phyloP scores from a whole-genome alignment of 73 alveolate species.

The Urostyla sp. region DNA sequence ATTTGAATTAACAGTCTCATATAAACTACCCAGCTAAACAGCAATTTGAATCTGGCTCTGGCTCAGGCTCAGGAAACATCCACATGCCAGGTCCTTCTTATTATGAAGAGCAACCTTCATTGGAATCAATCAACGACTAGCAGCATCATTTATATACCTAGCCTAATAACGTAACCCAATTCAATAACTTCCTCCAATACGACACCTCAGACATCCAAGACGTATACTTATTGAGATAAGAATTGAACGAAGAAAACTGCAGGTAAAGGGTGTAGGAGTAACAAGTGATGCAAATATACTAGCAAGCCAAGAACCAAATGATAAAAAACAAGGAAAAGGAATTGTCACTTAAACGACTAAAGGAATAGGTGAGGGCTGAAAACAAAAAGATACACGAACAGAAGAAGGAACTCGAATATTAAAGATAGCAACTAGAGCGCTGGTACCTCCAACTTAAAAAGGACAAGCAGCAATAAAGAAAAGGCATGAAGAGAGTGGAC shows the following conservation, averaged over 20 bases:
- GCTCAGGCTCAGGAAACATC: not conserved
- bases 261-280: no score
- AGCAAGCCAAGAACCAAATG: no score
- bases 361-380: slow-evolving; percentile 1
- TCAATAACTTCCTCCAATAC: not conserved
- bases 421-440: slow-evolving; percentile 16
- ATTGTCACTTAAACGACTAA: not conserved
- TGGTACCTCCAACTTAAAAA: slow-evolving; percentile 24
- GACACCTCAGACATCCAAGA: slow-evolving; percentile 16
- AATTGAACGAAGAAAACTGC: slow-evolving; percentile 20
- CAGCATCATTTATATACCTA: no score
- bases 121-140: slow-evolving; percentile 19
- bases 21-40: no score
- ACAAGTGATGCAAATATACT: no score
- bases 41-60: no score
- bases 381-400: not conserved
- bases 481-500: not conserved
- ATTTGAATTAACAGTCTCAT: no score
- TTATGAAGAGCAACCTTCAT: slow-evolving; percentile 27
- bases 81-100: slow-evolving; percentile 9
- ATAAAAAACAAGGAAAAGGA: slow-evolving; percentile 7
- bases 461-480: not conserved
- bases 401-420: slow-evolving; percentile 31
- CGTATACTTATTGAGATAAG: not conserved
- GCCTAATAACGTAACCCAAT: slow-evolving; percentile 9